Conservation (phyloP, 805 yeast genomes). For the Candida coleopterorum region DNA sequence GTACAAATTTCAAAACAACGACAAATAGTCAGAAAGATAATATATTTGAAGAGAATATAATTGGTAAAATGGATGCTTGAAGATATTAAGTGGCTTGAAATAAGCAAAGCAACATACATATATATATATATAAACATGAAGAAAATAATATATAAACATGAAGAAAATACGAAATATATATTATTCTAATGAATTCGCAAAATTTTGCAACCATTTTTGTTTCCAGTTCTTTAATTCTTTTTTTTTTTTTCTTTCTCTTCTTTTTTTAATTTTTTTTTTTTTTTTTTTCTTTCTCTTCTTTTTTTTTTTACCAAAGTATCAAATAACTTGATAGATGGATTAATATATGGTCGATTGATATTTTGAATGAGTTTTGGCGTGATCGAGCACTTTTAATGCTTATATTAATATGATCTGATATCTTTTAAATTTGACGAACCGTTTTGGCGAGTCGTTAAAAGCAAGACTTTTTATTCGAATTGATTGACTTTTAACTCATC, state of each 20-base stretch:
- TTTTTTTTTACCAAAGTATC: conserved; percentile 5
- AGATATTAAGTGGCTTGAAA: too few species aligned
- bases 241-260: too few species aligned
- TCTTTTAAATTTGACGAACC: conserved; percentile 36
- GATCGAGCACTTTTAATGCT: conserved; percentile 10
- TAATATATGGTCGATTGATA: conserved; percentile 3
- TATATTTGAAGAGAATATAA: conserved; percentile 9
- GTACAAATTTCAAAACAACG: neutral
- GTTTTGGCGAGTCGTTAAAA: conserved; percentile 38
- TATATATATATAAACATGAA: too few species aligned
- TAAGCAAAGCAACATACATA: too few species aligned
- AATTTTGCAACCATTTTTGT: too few species aligned
- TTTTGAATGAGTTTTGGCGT: conserved; percentile 17
- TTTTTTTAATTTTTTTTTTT: neutral
- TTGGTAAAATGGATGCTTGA: conserved; percentile 11
- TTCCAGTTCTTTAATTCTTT: too few species aligned
- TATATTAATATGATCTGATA: conserved; percentile 16
- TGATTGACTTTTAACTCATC: conserved; percentile 1
- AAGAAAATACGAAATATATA: too few species aligned
- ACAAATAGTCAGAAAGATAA: conserved; percentile 5
- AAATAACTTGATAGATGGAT: conserved; percentile 7
- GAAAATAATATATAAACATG: too few species aligned
- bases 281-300: neutral
- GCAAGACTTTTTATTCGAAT: conserved; percentile 22
- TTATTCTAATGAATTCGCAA: neutral